These are phyloP conservation scores for Globisporangium radiosum DNA, from an alignment of 352 stramenopile genomes.

Conservation along the genomic window DNA sequence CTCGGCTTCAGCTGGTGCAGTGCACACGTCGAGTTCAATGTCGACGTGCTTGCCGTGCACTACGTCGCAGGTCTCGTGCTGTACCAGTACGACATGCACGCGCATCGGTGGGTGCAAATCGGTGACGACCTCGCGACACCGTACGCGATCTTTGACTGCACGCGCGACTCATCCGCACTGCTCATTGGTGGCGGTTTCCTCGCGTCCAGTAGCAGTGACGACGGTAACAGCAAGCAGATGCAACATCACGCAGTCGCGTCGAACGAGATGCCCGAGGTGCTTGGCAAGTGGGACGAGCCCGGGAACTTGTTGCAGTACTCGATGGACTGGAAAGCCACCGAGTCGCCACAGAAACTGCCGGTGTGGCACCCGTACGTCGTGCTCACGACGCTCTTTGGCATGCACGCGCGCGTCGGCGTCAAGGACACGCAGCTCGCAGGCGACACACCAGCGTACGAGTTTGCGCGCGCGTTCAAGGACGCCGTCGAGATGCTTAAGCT, in stretches of 20 bases:
- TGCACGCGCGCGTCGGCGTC: slow-evolving; percentile 74
- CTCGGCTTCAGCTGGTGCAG: slow-evolving; percentile 76
- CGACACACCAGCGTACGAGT: slow-evolving; percentile 52
- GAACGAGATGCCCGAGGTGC: slow-evolving; percentile 73
- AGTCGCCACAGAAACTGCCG: slow-evolving; percentile 66
- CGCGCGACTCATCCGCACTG: slow-evolving; percentile 69
- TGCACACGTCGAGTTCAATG: slow-evolving; percentile 79
- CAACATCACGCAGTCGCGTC: slow-evolving; percentile 14
- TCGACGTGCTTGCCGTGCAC: slow-evolving; percentile 69
- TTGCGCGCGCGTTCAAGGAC: slow-evolving; percentile 69
- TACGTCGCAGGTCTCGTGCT: slow-evolving; percentile 65
- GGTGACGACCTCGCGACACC: slow-evolving; percentile 51
- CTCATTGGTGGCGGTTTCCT: slow-evolving; percentile 52
- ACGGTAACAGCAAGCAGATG: background rate
- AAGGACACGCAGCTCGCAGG: slow-evolving; percentile 70
- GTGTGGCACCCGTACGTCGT: slow-evolving; percentile 84
- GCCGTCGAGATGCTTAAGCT: slow-evolving; percentile 83
- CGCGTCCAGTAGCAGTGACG: slow-evolving; percentile 4
- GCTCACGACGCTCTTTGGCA: slow-evolving; percentile 77
- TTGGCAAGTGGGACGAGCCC: slow-evolving; percentile 80
- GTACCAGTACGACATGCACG: slow-evolving; percentile 71
- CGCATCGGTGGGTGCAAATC: slow-evolving; percentile 49
- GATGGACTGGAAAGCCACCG: slow-evolving; percentile 74
- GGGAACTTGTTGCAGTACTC: slow-evolving; percentile 55
- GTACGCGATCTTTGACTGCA: slow-evolving; percentile 72